phyloP scores from a whole-genome alignment of 768 basidiomycete genomes.

The Lyophyllum atratum region DNA sequence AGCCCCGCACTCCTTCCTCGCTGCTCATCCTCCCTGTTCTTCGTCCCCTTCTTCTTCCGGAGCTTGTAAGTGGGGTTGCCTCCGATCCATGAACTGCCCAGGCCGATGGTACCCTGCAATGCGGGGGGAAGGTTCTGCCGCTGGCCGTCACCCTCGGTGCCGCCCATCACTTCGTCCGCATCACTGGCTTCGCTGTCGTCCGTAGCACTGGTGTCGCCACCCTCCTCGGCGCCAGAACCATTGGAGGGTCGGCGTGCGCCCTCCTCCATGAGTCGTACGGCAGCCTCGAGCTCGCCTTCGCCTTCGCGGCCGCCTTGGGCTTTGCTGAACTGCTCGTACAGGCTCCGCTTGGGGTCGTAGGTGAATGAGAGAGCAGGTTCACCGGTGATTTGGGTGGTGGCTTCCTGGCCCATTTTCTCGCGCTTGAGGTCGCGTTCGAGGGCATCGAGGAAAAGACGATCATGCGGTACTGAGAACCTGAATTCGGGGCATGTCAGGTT shows the following conservation, averaged over 20 bases:
- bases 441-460: conserved; percentile 95
- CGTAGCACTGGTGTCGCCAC: conserved; percentile 20
- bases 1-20: conserved; percentile 30
- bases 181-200: conserved; percentile 29
- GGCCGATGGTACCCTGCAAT: conserved; percentile 39
- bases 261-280: conserved; percentile 35
- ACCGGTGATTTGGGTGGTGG: conserved; percentile 70
- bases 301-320: conserved; percentile 41
- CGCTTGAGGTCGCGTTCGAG: conserved; percentile 95
- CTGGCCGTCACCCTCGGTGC: conserved; percentile 18
- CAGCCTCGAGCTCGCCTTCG: conserved; percentile 40
- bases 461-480: conserved; percentile 97
- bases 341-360: conserved; percentile 81
- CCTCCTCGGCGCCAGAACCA: conserved; percentile 15
- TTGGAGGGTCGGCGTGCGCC: conserved; percentile 8
- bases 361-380: conserved; percentile 89
- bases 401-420: conserved; percentile 87
- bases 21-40: conserved; percentile 30
- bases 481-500: background rate
- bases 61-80: conserved; percentile 90
- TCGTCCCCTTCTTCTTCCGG: conserved; percentile 72
- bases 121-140: conserved; percentile 16
- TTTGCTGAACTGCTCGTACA: conserved; percentile 86
- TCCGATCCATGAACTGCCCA: conserved; percentile 72
- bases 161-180: conserved; percentile 22